phyloP scores from a whole-genome alignment of 2,329 filamentous ascomycete genomes.

The Aspergillus flavus region DNA sequence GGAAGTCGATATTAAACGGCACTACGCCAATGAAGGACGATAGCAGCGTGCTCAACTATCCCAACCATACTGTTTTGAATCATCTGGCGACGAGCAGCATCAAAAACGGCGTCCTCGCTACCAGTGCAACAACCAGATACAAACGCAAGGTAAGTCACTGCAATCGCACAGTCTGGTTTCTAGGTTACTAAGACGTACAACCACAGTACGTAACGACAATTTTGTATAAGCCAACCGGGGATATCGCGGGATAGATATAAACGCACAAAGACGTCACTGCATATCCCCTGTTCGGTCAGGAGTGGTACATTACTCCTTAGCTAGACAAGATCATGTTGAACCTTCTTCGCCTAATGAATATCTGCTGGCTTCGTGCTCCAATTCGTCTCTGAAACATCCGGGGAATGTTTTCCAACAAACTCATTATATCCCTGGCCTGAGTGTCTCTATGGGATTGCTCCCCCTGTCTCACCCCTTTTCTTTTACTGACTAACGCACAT shows the following conservation, averaged over 20 bases:
- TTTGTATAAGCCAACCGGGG: slow-evolving; percentile 84
- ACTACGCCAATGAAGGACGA: slow-evolving; percentile 94
- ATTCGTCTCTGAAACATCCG: not conserved
- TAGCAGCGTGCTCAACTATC: slow-evolving; percentile 94
- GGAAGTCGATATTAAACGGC: slow-evolving; percentile 92
- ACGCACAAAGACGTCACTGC: slow-evolving; percentile 5
- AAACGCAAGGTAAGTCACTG: slow-evolving; percentile 69
- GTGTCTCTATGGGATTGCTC: not conserved
- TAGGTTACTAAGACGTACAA: slow-evolving; percentile 21
- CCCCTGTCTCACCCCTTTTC: not conserved
- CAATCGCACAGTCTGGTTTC: not conserved
- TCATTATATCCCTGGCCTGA: not conserved
- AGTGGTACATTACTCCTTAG: not conserved
- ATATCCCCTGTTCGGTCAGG: not conserved
- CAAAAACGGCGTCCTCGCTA: slow-evolving; percentile 92
- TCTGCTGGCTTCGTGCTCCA: not conserved
- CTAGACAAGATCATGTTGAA: not conserved
- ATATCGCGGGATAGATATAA: slow-evolving; percentile 35
- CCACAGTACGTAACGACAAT: slow-evolving; percentile 92
- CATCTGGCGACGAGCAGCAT: slow-evolving; percentile 97
- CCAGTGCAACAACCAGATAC: slow-evolving; percentile 96
- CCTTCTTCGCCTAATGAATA: not conserved
- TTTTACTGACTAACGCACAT: slow-evolving; percentile 1
- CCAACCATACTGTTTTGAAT: slow-evolving; percentile 95
- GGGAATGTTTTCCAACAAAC: not conserved